Percentiles rank a stretch among this genome's conserved stretches.
phyloP scores from a whole-genome alignment of 1,139 yeast genomes.

The Maudiozyma humilis region DNA sequence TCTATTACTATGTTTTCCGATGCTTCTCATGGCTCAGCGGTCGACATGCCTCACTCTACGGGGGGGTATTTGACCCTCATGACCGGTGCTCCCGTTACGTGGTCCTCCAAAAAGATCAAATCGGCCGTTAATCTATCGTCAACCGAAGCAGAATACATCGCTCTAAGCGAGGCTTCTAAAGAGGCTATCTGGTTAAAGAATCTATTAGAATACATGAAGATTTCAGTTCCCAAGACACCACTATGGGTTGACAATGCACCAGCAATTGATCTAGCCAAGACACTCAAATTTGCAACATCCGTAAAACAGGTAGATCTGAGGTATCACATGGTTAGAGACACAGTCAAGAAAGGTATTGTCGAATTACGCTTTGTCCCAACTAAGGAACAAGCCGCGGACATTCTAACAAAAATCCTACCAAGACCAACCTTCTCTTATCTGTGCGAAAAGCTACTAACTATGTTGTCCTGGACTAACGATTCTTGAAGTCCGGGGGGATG shows the following conservation, averaged over 20 bases:
- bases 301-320: constrained; percentile 13
- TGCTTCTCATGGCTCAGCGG: constrained; percentile 9
- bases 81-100: constrained; percentile 15
- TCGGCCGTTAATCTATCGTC: constrained; percentile 13
- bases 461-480: not conserved
- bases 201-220: constrained; percentile 4
- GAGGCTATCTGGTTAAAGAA: constrained; percentile 15
- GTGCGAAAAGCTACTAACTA: not conserved
- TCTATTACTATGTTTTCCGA: constrained; percentile 8
- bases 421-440: not conserved
- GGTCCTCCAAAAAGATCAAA: constrained; percentile 17
- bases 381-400: not conserved
- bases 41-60: constrained; percentile 10
- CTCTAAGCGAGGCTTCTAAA: constrained; percentile 13
- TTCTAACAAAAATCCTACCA: not conserved
- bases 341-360: constrained; percentile 1
- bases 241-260: not conserved
- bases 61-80: constrained; percentile 12
- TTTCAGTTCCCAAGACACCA: not conserved
- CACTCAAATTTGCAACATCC: not conserved
- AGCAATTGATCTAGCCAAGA: not conserved
- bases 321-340: constrained; percentile 10
- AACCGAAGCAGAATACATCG: constrained; percentile 20
- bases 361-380: not conserved
- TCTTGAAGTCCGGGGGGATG: too few species aligned